Base-by-base conservation (phyloP, 2,329 filamentous ascomycete species). In the Stemphylium vesicarium region DNA sequence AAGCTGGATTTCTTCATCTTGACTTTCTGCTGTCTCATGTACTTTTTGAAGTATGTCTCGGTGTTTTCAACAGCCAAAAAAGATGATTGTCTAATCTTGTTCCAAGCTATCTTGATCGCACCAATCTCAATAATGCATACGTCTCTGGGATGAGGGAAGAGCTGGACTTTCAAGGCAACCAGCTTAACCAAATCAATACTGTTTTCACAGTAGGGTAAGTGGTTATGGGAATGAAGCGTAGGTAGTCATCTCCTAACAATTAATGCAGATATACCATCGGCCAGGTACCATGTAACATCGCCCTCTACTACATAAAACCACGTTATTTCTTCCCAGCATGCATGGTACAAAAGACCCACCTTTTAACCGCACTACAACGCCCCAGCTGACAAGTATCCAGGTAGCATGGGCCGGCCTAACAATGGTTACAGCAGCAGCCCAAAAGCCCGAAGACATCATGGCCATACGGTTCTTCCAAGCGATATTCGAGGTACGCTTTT, bases 1-100 rank as follows among this genome's bases (percentile, higher is more conserved):
- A 86, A 85, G 74, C 83, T 86, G 42, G 85, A 87, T 66, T 87
- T 86, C 63, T 87, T 87, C 73, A 87, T 87, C 62, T 70, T 88
- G 39, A 85, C 82, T 0, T 87, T 87, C 64, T 87, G 85, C 70
- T 88, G 85, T 64, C 65, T 88, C 8, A 75, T 74, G 68, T 77
- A 73, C 51, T 76, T 74, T 36, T 35, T 72, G 10, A 65, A 68
- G 37, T 59, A 73, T 36, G 42, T 35, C 8, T 24, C 15, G 5
- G 16, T 36, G 32, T 15, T 15, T 8, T 3, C 32, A 36, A 36
- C 26, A 36, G 6, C 12, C 20, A 26, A 18, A 26, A 31, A 31
- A 1, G 26, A 40, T 3, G 16, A 10, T 29, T 32, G 4, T 38
- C 48, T 50, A 24, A 50, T 26, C 10, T 4, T 40, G 68, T 71